Base-by-base conservation (phyloP, 1,284 basidiomycete species). In the Marasmius oreades region DNA sequence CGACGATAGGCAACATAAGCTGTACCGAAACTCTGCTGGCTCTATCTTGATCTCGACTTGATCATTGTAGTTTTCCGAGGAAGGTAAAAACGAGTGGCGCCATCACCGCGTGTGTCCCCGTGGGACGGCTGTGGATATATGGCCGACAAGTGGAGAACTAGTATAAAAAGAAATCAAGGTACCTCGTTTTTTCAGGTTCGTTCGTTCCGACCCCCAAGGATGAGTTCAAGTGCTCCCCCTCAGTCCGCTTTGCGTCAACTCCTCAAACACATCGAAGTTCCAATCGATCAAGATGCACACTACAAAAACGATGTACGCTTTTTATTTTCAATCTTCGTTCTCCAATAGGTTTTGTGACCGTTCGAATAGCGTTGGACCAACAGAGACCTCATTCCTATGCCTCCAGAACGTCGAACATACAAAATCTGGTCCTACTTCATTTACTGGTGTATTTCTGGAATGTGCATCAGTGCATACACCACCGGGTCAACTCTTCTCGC, bases 371-470 rank as follows among this genome's bases (percentile, higher is more conserved):
- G 56, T 52, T 64, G 62, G 62, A 58, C 61, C 33, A 64, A 64
- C 52, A 52, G 63, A 20, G 63, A 64, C 42, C 61, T 64, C 48
- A 64, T 64, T 42, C 63, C 63, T 31, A 64, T 62, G 57, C 63
- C 63, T 26, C 55, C 51, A 26, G 55, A 62, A n/a, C 60, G 62
- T 20, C 58, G 63, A 36, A 64, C 63, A n/a, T 64, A 63, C 28
- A 57, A 57, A 23, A 61, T 64, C 34, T 62, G 58, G 60, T 59
- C 62, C 34, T 64, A 63, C 55, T 62, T 56, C 45, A 62, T 63
- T 47, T 64, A 63, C 44, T 64, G 63, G 63, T 63, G 60, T 42
- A 63, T 64, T 46, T 52, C 54, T 36, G 63, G 63, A 31, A 59
- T 63, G 55, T 63, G 63, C 46, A 64, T 63, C 42, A 59, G 58